Evolutionary conservation across 805 yeast species (phyloP).

Genomic region (Ogataea degrootiae): DNA sequence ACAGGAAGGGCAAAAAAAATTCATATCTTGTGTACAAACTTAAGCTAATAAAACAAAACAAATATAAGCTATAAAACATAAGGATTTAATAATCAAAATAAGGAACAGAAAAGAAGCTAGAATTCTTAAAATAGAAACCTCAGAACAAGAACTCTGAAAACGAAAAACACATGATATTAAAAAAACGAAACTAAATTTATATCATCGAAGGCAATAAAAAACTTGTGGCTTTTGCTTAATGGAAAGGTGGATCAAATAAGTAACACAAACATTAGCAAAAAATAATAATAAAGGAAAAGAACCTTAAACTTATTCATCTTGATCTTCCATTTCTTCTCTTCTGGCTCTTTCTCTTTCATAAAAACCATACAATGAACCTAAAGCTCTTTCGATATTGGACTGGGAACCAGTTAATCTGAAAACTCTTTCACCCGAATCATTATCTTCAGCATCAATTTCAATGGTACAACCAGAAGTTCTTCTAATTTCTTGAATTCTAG

Average conservation of each 20-base stretch:
- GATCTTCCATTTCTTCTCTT: constrained; percentile 18
- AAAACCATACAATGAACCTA: constrained; percentile 48
- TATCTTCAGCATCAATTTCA: constrained; percentile 66
- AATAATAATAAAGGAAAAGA: neutral
- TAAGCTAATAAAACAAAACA: constrained; percentile 10
- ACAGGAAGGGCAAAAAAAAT: neutral
- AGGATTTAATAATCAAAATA: no score
- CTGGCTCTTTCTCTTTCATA: constrained; percentile 49
- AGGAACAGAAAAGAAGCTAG: no score
- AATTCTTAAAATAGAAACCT: no score
- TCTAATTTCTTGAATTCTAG: constrained; percentile 82
- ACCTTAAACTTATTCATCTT: neutral
- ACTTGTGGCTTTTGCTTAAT: neutral
- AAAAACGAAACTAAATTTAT: constrained; percentile 1
- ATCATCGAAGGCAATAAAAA: neutral
- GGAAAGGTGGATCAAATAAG: neutral
- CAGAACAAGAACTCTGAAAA: no score
- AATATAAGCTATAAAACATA: neutral
- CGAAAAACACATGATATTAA: neutral
- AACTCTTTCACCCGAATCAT: constrained; percentile 56
- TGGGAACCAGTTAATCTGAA: constrained; percentile 67
- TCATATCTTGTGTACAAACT: constrained; percentile 11
- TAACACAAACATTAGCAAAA: neutral
- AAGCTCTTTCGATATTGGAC: constrained; percentile 53
- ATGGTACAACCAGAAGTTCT: constrained; percentile 74